Evolutionary conservation across 1,139 yeast species (phyloP).

Genomic region (Arxiozyma slooffiae): DNA sequence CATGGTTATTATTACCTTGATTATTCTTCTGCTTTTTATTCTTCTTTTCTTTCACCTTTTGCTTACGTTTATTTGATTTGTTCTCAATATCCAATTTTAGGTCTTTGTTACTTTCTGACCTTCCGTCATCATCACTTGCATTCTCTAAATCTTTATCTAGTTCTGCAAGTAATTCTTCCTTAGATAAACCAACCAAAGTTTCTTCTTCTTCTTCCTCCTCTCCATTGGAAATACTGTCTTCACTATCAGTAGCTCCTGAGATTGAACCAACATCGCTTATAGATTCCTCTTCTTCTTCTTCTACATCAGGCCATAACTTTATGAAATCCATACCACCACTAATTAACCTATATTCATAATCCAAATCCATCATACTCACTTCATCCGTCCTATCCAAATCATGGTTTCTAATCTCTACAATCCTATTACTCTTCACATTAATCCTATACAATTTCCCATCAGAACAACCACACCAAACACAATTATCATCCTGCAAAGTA

Average conservation of each 20-base stretch:
- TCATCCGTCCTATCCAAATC: conserved; percentile 43
- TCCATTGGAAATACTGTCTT: conserved; percentile 5
- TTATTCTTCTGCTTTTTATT: background rate
- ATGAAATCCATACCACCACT: conserved; percentile 77
- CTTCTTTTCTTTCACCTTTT: conserved; percentile 1
- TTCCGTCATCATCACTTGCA: conserved; percentile 16
- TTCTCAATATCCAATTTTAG: background rate
- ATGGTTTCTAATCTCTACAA: conserved; percentile 60
- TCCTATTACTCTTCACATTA: conserved; percentile 53
- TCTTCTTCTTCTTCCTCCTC: conserved; percentile 10
- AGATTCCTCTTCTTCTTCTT: conserved; percentile 19
- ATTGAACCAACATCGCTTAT: background rate
- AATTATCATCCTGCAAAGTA: conserved; percentile 61
- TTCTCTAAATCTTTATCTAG: conserved; percentile 20
- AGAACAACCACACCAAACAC: conserved; percentile 77
- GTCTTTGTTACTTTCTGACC: conserved; percentile 33
- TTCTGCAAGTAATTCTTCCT: conserved; percentile 26
- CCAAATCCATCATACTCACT: conserved; percentile 67
- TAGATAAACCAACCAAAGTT: conserved; percentile 20
- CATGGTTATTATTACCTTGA: conserved; percentile 7
- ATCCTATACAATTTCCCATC: conserved; percentile 70
- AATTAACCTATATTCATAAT: conserved; percentile 64
- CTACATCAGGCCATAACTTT: conserved; percentile 53
- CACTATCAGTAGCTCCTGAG: background rate
- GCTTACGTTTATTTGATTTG: conserved; percentile 1